Base-by-base conservation (phyloP, 768 basidiomycete species). In the Rhizopogon rudus region DNA sequence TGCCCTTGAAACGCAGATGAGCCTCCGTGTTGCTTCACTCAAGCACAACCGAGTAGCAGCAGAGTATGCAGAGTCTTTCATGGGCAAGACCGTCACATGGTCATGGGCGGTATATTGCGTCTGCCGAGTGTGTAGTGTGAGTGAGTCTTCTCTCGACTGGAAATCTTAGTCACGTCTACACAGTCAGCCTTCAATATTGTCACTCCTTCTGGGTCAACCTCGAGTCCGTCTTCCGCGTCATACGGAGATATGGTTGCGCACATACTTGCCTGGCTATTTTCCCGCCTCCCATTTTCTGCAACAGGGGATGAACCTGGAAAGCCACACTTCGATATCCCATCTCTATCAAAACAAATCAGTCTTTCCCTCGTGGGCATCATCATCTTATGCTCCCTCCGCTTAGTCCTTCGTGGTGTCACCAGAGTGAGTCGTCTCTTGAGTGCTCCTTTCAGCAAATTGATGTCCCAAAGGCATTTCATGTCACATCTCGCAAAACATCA, bases 351-450 rank as follows among this genome's bases (percentile, higher is more conserved):
- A 20, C 81, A 83, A 59, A 73, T 80, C 28, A 89, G 88, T 63
- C 74, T 93, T 7, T 71, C 75, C 1, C 76, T 93, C 13, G 87
- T 92, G 29, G 91, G 91, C 13, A 70, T 82, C 45, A 88, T 93
- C 65, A 87, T 93, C 55, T 62, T 89, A 16, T 84, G 79, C 45
- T 89, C 86, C 56, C 79, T 93, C 35, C 75, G 88, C 33, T 73
- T 82, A 3, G 87, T 93, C 5, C 70, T 93, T 60, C 73, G 76
- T 16, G 85, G 86, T 12, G 89, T 86, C 22, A 82, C 86, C 0
- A 72, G 82, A 61, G 87, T 80, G 54, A 57, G 75, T 63, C 31
- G 46, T 16, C 44, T 50, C 41, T 60, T 49, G 49, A 44, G 16
- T 29, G 43, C 31, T 42, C 22, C 1, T 25, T 41, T 44, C n/a